Base-by-base conservation (phyloP, 257 asterid species). In the Nicotiana tabacum region DNA sequence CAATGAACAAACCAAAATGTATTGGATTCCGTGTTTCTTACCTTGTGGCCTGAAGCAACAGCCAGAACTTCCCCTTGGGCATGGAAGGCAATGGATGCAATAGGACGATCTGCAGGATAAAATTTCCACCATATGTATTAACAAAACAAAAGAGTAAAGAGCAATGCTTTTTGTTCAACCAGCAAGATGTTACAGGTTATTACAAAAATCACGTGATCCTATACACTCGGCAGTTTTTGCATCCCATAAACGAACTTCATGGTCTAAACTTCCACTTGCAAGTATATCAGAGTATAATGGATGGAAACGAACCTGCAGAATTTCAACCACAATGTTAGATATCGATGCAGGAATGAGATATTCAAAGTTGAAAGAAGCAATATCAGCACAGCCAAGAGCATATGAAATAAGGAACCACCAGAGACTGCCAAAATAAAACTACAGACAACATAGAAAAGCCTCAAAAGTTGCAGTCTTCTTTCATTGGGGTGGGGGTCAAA, bases 21-120 rank as follows among this genome's bases (percentile, higher is more conserved):
- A 76, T 76, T 48, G 9, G 30, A 29, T 30, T 65, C 80, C 7
- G 12, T 9, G 87, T 82, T 83, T 81, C 90, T 86, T 77, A 96
- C 99, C 98, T 96, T 96, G 88, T 92, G 99, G 82, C 99, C 99
- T 78, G 99, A 94, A 77, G 99, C 99, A 72, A 96, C 99, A 81
- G 99, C 99, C 82, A 96, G 87, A 83, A 94, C 86, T 82, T 96
- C 98, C 77, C 99, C 99, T 84, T 90, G 95, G 53, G 99, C 96
- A 89, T 96, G 98, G 89, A 96, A 96, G 65, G 99, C 98, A 88
- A 94, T 94, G 29, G 99, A 94, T 85, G 99, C 98, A 80, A 96
- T 96, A 55, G 99, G 98, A 46, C 98, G 98, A 79, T 89, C 99
- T 96, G 97, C 88, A 84, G 62, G 83, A 43, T 81, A 72, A 79